These are phyloP conservation scores for Hirschfeldia incana DNA, from an alignment of 345 rosid genomes.

Conservation along the genomic window DNA sequence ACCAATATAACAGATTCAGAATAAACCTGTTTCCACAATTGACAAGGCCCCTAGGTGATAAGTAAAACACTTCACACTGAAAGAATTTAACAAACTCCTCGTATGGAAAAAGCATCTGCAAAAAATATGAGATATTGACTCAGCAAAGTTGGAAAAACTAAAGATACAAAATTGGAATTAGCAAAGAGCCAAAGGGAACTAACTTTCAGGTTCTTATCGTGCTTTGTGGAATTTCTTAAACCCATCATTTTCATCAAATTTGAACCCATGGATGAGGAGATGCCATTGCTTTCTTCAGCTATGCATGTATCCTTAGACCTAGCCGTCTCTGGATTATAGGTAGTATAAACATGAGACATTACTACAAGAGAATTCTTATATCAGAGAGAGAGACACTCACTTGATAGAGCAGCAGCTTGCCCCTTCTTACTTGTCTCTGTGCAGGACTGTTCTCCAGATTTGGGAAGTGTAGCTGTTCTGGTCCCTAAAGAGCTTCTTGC, in stretches of 20 bases:
- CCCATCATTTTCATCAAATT: slow-evolving; percentile 55
- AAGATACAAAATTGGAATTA: not conserved
- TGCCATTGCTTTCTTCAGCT: slow-evolving; percentile 40
- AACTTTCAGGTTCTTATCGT: slow-evolving; percentile 52
- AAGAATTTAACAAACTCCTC: slow-evolving; percentile 73
- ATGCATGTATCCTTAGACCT: not conserved
- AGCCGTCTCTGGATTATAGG: slow-evolving; percentile 42
- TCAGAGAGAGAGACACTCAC: slow-evolving; percentile 34
- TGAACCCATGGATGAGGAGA: slow-evolving; percentile 39
- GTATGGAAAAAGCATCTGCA: slow-evolving; percentile 60
- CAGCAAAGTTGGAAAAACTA: slow-evolving; percentile 9
- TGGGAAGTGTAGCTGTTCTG: slow-evolving; percentile 41
- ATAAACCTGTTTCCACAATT: slow-evolving; percentile 82
- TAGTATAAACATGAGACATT: slow-evolving; percentile 17
- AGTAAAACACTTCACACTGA: slow-evolving; percentile 57
- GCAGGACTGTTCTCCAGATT: slow-evolving; percentile 42
- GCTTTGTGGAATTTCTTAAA: slow-evolving; percentile 51
- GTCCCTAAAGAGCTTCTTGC: slow-evolving; percentile 21
- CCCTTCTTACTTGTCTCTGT: slow-evolving; percentile 47
- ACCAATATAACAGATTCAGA: not conserved
- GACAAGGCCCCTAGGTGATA: slow-evolving; percentile 81
- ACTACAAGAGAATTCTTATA: not conserved
- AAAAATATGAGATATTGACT: slow-evolving; percentile 4
- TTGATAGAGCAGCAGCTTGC: slow-evolving; percentile 39
- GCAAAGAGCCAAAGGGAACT: slow-evolving; percentile 36